Evolutionary conservation across 306 rosid species (phyloP).

Genomic region (Myrica gale): DNA sequence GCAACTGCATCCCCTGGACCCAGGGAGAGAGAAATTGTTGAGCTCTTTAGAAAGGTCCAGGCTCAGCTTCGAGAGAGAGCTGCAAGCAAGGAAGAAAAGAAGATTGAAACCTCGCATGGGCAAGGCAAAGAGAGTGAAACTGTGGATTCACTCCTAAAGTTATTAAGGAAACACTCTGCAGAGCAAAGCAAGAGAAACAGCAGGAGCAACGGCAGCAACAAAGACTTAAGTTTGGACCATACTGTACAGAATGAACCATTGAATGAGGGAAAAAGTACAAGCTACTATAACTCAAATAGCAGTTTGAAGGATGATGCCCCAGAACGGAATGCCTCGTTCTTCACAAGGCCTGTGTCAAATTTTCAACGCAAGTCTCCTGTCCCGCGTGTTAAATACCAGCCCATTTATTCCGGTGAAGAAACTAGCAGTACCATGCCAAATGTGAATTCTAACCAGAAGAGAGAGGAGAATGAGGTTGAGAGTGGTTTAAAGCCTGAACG

Average conservation of each 20-base stretch:
- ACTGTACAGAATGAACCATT: conserved; percentile 43
- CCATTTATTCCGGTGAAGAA: conserved; percentile 43
- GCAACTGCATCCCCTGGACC: conserved; percentile 84
- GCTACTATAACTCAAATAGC: conserved; percentile 45
- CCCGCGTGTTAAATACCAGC: conserved; percentile 62
- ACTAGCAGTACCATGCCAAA: conserved; percentile 26
- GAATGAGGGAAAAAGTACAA: conserved; percentile 37
- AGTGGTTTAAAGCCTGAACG: conserved; percentile 35
- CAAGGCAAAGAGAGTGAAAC: conserved; percentile 65
- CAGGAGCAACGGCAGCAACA: conserved; percentile 37
- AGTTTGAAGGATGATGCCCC: conserved; percentile 47
- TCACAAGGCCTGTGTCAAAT: conserved; percentile 65
- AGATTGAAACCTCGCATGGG: conserved; percentile 53
- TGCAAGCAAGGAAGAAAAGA: conserved; percentile 73
- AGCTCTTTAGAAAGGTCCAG: conserved; percentile 89
- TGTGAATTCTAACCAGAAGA: conserved; percentile 35
- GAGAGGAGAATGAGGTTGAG: conserved; percentile 39
- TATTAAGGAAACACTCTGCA: conserved; percentile 74
- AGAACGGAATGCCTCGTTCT: conserved; percentile 41
- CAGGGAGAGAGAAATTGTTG: conserved; percentile 94
- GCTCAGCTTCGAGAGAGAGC: conserved; percentile 83
- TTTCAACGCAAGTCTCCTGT: conserved; percentile 87
- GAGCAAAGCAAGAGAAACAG: conserved; percentile 70
- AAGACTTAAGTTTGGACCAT: conserved; percentile 44
- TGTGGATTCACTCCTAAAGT: conserved; percentile 86